Evolutionary conservation across 192 early-diverging fungal genomes (phyloP), one percentile per base, ranked within the genome.

Genomic region (Linnemannia hyalina): DNA sequence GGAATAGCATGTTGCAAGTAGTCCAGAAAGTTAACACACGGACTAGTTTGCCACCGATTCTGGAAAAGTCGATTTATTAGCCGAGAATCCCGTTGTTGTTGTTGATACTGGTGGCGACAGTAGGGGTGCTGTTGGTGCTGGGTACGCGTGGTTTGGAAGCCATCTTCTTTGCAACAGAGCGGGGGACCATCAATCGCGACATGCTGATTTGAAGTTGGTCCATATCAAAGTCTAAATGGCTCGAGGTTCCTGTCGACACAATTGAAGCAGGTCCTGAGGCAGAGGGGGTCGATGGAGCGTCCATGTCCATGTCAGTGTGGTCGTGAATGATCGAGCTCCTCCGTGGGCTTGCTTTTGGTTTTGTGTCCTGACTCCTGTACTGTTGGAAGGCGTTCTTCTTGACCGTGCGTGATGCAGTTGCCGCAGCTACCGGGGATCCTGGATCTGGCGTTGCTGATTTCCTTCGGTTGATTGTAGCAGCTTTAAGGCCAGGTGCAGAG

Each of bases 121-220:
- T 11, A 23, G 26, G 11, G 60, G 29, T 65, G 23, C 3, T 15
- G 23, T 26, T 32, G 4, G 0, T 57, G 6, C 3, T 65, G 60
- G 40, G 3, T 20, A 16, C 4, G 0, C 41, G 38, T 41, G 60
- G 60, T 65, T 65, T 65, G 60, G 26, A 7, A 65, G 60, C 11
- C 81, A 83, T 78, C 38, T 70, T 83, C 41, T 75, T 78, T 4
- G 77, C 72, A 16, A 83, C 82, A 36, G 76, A 77, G 15, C 82
- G 76, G 4, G 82, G 82, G 38, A 83, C 36, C 82, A 83, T 83
- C 38, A 83, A 41, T 9, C 60, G 70, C 18, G 77, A 65, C 82
- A 83, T 83, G 49, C 77, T 83, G 47, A 78, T 46, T 29, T 83
- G 82, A 9, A 83, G 49, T 44, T 74, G 73, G 10, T 83, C 82